Conservation (phyloP, 345 rosid genomes). For the Hypericum perforatum region DNA sequence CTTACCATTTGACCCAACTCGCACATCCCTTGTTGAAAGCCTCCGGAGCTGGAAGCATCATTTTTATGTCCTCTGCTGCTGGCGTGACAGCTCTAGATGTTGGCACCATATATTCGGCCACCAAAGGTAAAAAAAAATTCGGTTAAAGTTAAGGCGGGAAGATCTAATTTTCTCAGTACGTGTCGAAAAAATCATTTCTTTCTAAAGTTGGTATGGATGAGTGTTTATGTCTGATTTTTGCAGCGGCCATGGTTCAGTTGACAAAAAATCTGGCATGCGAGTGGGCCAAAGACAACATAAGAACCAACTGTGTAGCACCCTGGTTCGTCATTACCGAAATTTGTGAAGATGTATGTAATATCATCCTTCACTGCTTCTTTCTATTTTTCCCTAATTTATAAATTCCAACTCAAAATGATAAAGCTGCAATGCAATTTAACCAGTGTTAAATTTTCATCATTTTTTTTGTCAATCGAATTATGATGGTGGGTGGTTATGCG, state of each 20-base stretch:
- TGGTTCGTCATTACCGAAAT: neutral
- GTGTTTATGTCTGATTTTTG: neutral
- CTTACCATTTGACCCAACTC: slow-evolving; percentile 45
- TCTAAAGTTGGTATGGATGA: too few species aligned
- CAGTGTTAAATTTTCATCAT: too few species aligned
- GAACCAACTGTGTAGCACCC: neutral
- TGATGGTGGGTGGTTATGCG: too few species aligned
- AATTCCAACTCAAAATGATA: too few species aligned
- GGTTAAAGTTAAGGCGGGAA: too few species aligned
- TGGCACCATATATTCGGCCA: slow-evolving; percentile 63
- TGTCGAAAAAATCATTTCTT: too few species aligned
- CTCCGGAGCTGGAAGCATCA: slow-evolving; percentile 68
- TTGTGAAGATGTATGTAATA: neutral
- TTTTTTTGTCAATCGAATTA: too few species aligned
- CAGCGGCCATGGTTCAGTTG: neutral
- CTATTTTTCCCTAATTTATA: too few species aligned
- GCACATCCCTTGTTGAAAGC: slow-evolving; percentile 79
- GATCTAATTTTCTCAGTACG: too few species aligned
- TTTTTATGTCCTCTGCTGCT: slow-evolving; percentile 80
- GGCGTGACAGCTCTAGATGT: slow-evolving; percentile 36
- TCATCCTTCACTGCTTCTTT: neutral
- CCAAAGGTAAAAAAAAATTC: slow-evolving; percentile 46
- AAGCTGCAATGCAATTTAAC: too few species aligned
- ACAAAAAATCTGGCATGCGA: neutral
- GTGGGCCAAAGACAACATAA: slow-evolving; percentile 8